phyloP scores from a whole-genome alignment of 1,284 basidiomycete species.

The Ustilago xerochloae region DNA sequence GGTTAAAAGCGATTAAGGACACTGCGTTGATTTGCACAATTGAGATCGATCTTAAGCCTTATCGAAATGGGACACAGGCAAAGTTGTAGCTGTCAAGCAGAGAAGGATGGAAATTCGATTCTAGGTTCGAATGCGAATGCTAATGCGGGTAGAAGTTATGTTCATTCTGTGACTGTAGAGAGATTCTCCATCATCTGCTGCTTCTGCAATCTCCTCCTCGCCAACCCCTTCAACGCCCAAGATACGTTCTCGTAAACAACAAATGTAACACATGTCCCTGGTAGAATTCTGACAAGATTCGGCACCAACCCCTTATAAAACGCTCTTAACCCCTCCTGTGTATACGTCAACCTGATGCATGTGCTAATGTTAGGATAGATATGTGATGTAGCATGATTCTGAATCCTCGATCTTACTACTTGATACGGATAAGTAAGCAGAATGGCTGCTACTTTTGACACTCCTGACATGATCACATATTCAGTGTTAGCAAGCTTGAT shows the following conservation, averaged over 20 bases:
- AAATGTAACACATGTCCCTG: conserved; percentile 97
- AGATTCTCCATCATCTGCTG: conserved; percentile 12
- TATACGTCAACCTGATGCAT: conserved; percentile 83
- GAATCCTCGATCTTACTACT: conserved; percentile 92
- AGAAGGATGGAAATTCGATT: not conserved
- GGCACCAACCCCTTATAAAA: conserved; percentile 96
- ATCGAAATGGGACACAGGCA: not conserved
- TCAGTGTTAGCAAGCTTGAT: conserved; percentile 76
- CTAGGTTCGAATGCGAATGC: not conserved
- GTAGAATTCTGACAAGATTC: conserved; percentile 94
- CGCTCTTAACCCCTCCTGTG: conserved; percentile 81
- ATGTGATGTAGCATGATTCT: conserved; percentile 72
- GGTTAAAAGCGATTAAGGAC: conserved; percentile 43
- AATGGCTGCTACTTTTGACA: conserved; percentile 87
- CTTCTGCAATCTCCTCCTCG: conserved; percentile 18
- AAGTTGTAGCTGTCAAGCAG: conserved; percentile 13
- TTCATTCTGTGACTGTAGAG: conserved; percentile 11
- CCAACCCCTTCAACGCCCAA: conserved; percentile 56
- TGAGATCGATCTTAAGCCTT: conserved; percentile 27
- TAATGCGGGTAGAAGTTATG: too few species aligned
- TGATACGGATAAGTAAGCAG: conserved; percentile 94
- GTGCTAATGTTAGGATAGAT: conserved; percentile 82
- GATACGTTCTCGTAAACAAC: conserved; percentile 90
- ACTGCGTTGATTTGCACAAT: conserved; percentile 48
- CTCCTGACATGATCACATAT: conserved; percentile 91